phyloP scores from a whole-genome alignment of 345 rosid species.

The Rhizophora mangle region DNA sequence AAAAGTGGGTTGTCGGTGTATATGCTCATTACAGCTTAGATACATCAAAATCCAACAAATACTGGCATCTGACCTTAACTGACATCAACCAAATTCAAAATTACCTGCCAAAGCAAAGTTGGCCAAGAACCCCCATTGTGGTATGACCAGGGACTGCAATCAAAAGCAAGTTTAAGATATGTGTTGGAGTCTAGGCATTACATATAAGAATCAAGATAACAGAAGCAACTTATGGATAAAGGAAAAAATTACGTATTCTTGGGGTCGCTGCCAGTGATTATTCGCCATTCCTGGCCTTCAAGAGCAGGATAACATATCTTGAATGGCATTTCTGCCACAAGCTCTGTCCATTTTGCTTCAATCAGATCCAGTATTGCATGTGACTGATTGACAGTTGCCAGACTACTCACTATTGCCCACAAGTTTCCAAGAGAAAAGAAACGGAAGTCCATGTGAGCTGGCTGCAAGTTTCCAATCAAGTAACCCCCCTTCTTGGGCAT shows the following conservation, averaged over 20 bases:
- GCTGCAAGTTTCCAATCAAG: conserved; percentile 85
- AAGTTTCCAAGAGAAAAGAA: conserved; percentile 88
- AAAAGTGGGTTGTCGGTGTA: not conserved
- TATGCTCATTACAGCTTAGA: not conserved
- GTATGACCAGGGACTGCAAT: conserved; percentile 90
- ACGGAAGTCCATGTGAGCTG: conserved; percentile 95
- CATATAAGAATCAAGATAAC: not conserved
- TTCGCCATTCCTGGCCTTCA: conserved; percentile 86
- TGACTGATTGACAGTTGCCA: conserved; percentile 71
- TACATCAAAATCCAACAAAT: not conserved
- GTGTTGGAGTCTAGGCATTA: conserved; percentile 9
- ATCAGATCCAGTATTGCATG: conserved; percentile 82
- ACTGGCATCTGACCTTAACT: not conserved
- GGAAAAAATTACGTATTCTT: conserved; percentile 65
- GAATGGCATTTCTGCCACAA: conserved; percentile 83
- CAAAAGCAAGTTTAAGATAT: conserved; percentile 19
- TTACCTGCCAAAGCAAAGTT: conserved; percentile 95
- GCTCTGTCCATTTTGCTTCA: conserved; percentile 79
- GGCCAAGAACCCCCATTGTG: conserved; percentile 98
- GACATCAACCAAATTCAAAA: conserved; percentile 22
- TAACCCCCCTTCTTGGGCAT: conserved; percentile 83
- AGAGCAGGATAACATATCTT: conserved; percentile 82
- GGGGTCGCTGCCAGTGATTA: conserved; percentile 88
- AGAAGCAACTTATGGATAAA: conserved; percentile 3
- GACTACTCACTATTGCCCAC: conserved; percentile 74